Evolutionary conservation across 2,329 filamentous ascomycete species (phyloP).

Genomic region (Penicillium sp.): DNA sequence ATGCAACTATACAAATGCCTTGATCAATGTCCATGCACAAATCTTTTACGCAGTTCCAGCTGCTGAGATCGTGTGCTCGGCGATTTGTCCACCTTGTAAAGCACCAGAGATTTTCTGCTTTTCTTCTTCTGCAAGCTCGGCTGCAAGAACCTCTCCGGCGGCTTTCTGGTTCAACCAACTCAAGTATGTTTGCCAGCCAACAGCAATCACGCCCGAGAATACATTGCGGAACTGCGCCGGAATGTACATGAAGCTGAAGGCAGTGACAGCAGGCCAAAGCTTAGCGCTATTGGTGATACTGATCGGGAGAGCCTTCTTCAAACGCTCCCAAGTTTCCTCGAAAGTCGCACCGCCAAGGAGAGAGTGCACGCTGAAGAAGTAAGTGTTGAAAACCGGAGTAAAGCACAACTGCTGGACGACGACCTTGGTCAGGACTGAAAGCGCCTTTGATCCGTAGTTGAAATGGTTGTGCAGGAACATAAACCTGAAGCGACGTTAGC

Average conservation of each 20-base stretch:
- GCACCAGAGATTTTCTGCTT: constrained; percentile 1
- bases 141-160: constrained; percentile 51
- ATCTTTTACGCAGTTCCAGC: constrained; percentile 13
- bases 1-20: too few species aligned
- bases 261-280: constrained; percentile 81
- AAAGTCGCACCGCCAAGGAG: constrained; percentile 63
- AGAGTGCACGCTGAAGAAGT: constrained; percentile 77
- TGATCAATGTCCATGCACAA: too few species aligned
- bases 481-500: constrained; percentile 51
- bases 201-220: constrained; percentile 71
- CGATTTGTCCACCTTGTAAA: constrained; percentile 7
- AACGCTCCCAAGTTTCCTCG: constrained; percentile 60
- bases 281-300: constrained; percentile 76
- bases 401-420: constrained; percentile 72
- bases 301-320: constrained; percentile 68
- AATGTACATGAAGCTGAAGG: constrained; percentile 80
- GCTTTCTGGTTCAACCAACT: constrained; percentile 71
- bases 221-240: constrained; percentile 72
- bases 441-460: constrained; percentile 68
- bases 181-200: constrained; percentile 90
- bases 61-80: constrained; percentile 15
- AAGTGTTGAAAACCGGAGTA: constrained; percentile 74
- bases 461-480: constrained; percentile 73
- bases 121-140: constrained; percentile 22
- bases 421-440: constrained; percentile 72